These are phyloP conservation scores for Xylaria venustula DNA, from an alignment of 495 filamentous ascomycete species.

Conservation along the genomic window DNA sequence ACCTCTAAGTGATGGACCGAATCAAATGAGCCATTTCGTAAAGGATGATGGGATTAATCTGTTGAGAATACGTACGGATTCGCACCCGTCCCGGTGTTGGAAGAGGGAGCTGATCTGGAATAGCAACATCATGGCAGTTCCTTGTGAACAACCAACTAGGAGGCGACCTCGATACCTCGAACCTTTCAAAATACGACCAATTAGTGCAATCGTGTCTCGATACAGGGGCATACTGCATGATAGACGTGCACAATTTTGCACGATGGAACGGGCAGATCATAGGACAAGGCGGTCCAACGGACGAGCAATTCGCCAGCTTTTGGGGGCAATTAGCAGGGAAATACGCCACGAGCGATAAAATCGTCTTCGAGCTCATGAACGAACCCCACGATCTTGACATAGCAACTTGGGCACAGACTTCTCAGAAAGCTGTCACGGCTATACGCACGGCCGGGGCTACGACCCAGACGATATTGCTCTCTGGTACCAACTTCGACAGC, in stretches of 20 bases:
- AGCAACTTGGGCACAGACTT: conserved; percentile 48
- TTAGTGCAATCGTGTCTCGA: conserved; percentile 58
- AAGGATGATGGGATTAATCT: conserved; percentile 49
- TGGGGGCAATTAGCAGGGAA: conserved; percentile 59
- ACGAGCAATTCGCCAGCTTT: conserved; percentile 54
- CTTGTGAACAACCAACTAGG: conserved; percentile 46
- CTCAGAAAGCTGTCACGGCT: conserved; percentile 56
- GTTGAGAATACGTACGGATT: conserved; percentile 49
- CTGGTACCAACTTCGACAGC: conserved; percentile 49
- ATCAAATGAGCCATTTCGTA: conserved; percentile 54
- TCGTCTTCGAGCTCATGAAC: conserved; percentile 65
- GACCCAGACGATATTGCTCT: conserved; percentile 52
- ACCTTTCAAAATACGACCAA: conserved; percentile 54
- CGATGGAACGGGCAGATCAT: conserved; percentile 59
- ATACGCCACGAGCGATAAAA: conserved; percentile 45
- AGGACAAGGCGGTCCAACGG: conserved; percentile 56
- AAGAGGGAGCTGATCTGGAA: neutral
- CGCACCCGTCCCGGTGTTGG: neutral
- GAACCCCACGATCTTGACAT: conserved; percentile 57
- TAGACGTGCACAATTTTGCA: conserved; percentile 55
- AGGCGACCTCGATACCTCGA: conserved; percentile 40
- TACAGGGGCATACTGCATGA: conserved; percentile 55
- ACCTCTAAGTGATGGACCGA: conserved; percentile 39
- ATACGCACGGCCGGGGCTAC: conserved; percentile 58
- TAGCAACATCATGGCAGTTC: conserved; percentile 53